Evolutionary conservation across 805 yeast species (phyloP), one percentile per base, ranked within the genome.

Genomic region (Monosporozyma servazzii): DNA sequence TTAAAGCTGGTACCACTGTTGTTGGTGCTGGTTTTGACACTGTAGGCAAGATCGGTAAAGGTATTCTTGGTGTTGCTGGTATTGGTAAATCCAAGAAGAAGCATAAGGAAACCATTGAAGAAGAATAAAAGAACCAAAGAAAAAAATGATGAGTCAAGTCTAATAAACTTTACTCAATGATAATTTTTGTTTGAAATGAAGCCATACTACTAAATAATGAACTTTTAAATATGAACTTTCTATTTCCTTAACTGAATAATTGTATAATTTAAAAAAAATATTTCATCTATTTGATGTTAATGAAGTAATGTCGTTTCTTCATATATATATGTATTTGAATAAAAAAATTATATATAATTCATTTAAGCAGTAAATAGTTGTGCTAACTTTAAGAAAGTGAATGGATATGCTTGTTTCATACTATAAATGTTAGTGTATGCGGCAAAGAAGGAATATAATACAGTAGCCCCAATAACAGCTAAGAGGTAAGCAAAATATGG

Each of bases 331-430:
- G 11, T 30, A 7, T 8, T 30, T 30, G 9, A 11, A 11, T 13
- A 15, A 13, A 33, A 13, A 5, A 5, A 1, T 5, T 33, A 1
- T 33, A 33, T 5, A 15, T 33, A 33, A 3, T 33, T 33, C 15
- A 39, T 18, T 39, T 41, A 41, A 21, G 9, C 17, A 5, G 5
- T 41, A 43, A 43, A 27, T 6, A 60, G 52, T n/a, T 58, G 46
- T 11, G 59, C 51, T 20, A 74, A 55, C 47, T 68, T 67, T 51
- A 79, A 62, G 57, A 91, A 71, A 56, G 70, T 73, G 71, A 75
- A 86, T 42, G 98, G 98, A 67, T 87, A 93, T 5, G 76, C 67
- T 56, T 81, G 80, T 73, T 93, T 93, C 62, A 78, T 61, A 45
- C 75, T 76, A 75, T 87, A 93, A 50, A 87, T 74, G 46, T 75